Evolutionary conservation across 2,329 filamentous ascomycete genomes (phyloP).

Genomic region (Fusarium secorum): DNA sequence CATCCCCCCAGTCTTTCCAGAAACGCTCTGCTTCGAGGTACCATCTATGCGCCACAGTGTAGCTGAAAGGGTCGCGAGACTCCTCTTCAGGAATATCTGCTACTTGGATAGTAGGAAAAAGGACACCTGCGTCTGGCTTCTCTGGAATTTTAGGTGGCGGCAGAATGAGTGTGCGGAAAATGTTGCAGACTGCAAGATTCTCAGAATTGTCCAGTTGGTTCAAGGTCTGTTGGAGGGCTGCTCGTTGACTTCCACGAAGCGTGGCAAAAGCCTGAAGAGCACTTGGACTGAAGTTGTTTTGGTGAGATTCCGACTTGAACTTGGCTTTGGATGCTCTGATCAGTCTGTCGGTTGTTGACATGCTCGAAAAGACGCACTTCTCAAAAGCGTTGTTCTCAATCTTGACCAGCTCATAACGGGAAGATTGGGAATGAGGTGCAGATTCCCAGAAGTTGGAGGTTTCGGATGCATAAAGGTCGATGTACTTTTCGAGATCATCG

Average conservation of each 20-base stretch:
- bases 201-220: slow-evolving; percentile 49
- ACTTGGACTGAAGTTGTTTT: not conserved
- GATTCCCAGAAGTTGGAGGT: slow-evolving; percentile 11
- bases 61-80: slow-evolving; percentile 41
- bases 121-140: slow-evolving; percentile 33
- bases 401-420: slow-evolving; percentile 45
- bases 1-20: slow-evolving; percentile 32
- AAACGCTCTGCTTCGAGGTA: slow-evolving; percentile 24
- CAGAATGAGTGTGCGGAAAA: slow-evolving; percentile 50
- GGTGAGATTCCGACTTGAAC: not conserved
- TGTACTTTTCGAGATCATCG: slow-evolving; percentile 16
- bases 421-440: not conserved
- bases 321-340: slow-evolving; percentile 11
- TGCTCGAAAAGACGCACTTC: slow-evolving; percentile 42
- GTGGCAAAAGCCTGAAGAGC: slow-evolving; percentile 42
- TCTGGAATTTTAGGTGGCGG: slow-evolving; percentile 36
- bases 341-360: slow-evolving; percentile 26
- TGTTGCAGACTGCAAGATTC: slow-evolving; percentile 48
- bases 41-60: slow-evolving; percentile 39
- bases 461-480: slow-evolving; percentile 20
- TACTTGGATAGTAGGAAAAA: slow-evolving; percentile 34
- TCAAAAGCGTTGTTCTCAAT: slow-evolving; percentile 50
- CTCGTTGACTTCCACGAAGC: slow-evolving; percentile 55
- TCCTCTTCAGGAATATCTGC: slow-evolving; percentile 34
- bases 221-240: slow-evolving; percentile 55